Evolutionary conservation across 2,329 filamentous ascomycete genomes (phyloP).

Genomic region (Orbilia brochopaga): DNA sequence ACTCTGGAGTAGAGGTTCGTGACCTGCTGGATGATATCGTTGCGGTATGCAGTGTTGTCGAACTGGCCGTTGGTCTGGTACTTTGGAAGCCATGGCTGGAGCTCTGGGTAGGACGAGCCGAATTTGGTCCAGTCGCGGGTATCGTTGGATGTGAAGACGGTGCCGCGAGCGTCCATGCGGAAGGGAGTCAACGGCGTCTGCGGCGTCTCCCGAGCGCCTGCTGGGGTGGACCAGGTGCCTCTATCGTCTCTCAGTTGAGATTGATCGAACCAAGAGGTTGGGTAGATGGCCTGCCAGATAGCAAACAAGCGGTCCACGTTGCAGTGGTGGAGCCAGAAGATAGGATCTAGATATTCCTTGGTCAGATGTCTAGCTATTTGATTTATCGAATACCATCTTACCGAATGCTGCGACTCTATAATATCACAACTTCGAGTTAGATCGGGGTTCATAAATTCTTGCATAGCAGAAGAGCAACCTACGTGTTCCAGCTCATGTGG

Average conservation of each 20-base stretch:
- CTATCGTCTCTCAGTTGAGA: constrained; percentile 36
- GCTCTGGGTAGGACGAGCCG: constrained; percentile 44
- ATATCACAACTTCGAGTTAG: constrained; percentile 21
- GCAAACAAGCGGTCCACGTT: constrained; percentile 69
- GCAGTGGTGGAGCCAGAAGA: constrained; percentile 61
- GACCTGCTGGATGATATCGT: constrained; percentile 36
- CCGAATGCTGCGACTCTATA: constrained; percentile 40
- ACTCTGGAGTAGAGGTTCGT: constrained; percentile 40
- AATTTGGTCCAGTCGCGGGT: constrained; percentile 41
- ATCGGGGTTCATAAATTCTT: constrained; percentile 57
- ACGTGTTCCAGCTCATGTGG: constrained; percentile 60
- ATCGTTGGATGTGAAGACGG: constrained; percentile 33
- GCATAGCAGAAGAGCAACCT: constrained; percentile 61
- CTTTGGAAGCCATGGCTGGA: constrained; percentile 42
- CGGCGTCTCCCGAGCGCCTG: constrained; percentile 31
- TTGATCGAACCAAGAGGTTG: constrained; percentile 31
- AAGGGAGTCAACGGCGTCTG: constrained; percentile 36
- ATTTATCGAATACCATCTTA: background rate
- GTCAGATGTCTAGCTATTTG: constrained; percentile 14
- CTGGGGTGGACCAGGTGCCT: constrained; percentile 39
- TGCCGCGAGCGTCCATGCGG: constrained; percentile 25
- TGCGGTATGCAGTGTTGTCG: constrained; percentile 28
- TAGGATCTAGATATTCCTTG: constrained; percentile 54
- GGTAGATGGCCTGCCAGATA: constrained; percentile 59
- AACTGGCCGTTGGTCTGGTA: constrained; percentile 35